These are phyloP conservation scores for Blastocystis sp. DNA, from an alignment of 352 stramenopile genomes.

Conservation along the genomic window DNA sequence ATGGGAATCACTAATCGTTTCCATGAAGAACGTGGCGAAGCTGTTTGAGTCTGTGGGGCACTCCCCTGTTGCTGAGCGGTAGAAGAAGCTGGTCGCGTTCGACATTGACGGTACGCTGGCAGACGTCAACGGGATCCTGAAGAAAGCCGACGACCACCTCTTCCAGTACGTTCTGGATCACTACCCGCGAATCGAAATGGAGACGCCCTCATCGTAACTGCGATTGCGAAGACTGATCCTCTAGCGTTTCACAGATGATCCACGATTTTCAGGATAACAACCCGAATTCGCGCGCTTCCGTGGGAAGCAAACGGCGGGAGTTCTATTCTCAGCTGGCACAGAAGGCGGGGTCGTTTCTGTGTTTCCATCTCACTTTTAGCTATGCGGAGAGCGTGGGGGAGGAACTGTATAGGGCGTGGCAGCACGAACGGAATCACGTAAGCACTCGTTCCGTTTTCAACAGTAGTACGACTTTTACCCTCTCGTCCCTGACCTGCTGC, in stretches of 20 bases:
- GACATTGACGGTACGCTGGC: conserved; percentile 59
- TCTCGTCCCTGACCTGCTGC: not conserved
- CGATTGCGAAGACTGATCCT: not conserved
- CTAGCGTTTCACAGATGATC: conserved; percentile 28
- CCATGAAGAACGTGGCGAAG: not conserved
- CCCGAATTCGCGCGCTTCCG: not conserved
- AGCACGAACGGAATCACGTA: conserved; percentile 35
- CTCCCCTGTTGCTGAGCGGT: not conserved
- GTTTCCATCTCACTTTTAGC: not conserved
- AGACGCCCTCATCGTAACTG: not conserved
- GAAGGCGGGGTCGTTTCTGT: not conserved
- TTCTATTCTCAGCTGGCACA: not conserved
- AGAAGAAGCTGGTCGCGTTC: conserved; percentile 45
- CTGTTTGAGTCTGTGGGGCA: not conserved
- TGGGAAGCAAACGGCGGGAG: not conserved
- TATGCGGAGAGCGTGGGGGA: not conserved
- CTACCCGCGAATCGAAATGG: conserved; percentile 26
- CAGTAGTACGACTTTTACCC: conserved; percentile 40
- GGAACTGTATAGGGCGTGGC: conserved; percentile 35
- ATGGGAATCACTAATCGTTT: not conserved
- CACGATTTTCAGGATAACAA: not conserved
- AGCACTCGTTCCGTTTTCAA: not conserved
- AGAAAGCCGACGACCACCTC: conserved; percentile 5
- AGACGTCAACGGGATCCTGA: conserved; percentile 6
- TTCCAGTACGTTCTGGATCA: conserved; percentile 3